Evolutionary conservation across 179 eudicot genomes (phyloP).

Genomic region (Silene vulgaris): DNA sequence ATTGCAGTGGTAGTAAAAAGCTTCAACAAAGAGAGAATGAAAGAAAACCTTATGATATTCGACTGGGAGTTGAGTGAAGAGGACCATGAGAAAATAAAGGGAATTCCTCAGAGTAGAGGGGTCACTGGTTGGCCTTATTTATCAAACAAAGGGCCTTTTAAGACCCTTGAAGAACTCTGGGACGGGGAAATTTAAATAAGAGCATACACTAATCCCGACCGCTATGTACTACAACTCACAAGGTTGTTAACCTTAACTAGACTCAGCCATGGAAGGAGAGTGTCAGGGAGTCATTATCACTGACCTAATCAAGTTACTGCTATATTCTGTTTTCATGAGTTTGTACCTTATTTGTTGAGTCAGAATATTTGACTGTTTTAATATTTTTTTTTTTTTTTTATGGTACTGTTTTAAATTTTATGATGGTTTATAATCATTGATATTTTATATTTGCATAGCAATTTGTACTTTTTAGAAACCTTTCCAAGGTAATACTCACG

Average conservation of each 20-base stretch:
- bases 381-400: no score
- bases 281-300: not conserved
- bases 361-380: not conserved
- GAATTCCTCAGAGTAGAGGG: conserved; percentile 46
- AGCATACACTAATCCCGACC: not conserved
- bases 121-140: conserved; percentile 37
- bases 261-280: not conserved
- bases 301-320: not conserved
- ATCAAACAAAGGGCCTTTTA: conserved; percentile 43
- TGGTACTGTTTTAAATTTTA: not conserved
- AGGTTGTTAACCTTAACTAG: not conserved
- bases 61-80: conserved; percentile 44
- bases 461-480: not conserved
- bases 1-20: conserved; percentile 49
- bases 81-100: conserved; percentile 41
- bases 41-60: conserved; percentile 45
- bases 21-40: conserved; percentile 49
- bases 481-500: no score
- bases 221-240: not conserved
- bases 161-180: conserved; percentile 47
- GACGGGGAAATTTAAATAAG: conserved; percentile 39
- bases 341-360: not conserved
- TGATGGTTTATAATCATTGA: not conserved
- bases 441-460: not conserved
- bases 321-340: no score